Evolutionary conservation across 1,284 basidiomycete species (phyloP).

Genomic region (Puccinia polysora): DNA sequence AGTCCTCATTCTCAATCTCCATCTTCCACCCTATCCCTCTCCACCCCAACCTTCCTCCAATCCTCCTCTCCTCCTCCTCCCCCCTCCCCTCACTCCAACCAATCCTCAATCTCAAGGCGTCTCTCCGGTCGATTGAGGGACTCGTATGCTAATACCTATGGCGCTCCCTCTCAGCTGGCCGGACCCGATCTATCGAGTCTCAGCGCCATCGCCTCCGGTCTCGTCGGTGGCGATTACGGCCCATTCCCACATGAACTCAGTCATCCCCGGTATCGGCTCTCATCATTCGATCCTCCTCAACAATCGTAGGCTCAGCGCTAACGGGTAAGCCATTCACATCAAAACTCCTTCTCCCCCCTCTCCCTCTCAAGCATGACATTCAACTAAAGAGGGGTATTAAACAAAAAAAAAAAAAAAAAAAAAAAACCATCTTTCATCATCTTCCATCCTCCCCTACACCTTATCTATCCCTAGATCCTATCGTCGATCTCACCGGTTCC

Average conservation of each 20-base stretch:
- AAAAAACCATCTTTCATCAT: not conserved
- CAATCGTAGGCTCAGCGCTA: slow-evolving; percentile 10
- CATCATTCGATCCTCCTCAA: not conserved
- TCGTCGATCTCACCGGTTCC: not conserved
- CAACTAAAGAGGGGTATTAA: no score
- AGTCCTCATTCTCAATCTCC: not conserved
- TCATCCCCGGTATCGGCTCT: slow-evolving; percentile 3
- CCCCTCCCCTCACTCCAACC: not conserved
- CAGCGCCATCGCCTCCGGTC: slow-evolving; percentile 24
- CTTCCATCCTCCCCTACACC: not conserved
- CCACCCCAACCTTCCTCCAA: slow-evolving; percentile 7
- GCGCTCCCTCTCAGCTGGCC: not conserved
- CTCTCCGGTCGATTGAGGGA: slow-evolving; percentile 8
- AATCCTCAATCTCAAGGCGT: not conserved
- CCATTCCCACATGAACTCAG: slow-evolving; percentile 33
- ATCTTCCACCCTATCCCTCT: not conserved
- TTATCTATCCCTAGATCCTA: not conserved
- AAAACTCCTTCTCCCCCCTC: not conserved
- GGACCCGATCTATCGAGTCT: slow-evolving; percentile 26
- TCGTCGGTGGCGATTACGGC: slow-evolving; percentile 35
- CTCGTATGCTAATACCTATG: slow-evolving; percentile 29
- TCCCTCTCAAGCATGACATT: no score
- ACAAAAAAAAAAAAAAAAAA: not conserved
- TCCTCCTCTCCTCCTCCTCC: not conserved
- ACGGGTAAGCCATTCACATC: not conserved